Evolutionary conservation across 495 filamentous ascomycete genomes (phyloP).

Genomic region (Penicillium angulare): DNA sequence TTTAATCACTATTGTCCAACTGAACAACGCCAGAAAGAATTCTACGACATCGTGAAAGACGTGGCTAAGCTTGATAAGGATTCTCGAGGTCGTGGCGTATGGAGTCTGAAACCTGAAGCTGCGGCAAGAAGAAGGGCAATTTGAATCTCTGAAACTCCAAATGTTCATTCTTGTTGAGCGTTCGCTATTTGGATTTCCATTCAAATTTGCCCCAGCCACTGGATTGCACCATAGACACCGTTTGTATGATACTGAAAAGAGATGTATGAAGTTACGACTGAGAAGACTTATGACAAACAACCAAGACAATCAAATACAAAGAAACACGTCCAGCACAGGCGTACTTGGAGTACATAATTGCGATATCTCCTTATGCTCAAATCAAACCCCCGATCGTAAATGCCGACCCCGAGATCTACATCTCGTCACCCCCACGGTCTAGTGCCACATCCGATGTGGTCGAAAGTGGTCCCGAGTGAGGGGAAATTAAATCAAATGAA

Average conservation of each 20-base stretch:
- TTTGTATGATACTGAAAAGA: too few species aligned
- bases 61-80: constrained; percentile 56
- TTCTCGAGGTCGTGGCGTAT: constrained; percentile 54
- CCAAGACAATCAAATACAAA: too few species aligned
- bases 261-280: too few species aligned
- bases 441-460: constrained; percentile 35
- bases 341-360: too few species aligned
- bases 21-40: constrained; percentile 55
- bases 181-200: too few species aligned
- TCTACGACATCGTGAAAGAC: constrained; percentile 59
- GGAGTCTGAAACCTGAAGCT: constrained; percentile 61
- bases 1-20: constrained; percentile 65
- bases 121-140: not conserved
- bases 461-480: constrained; percentile 20
- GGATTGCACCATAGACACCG: too few species aligned
- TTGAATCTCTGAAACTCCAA: too few species aligned
- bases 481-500: constrained; percentile 3
- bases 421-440: not conserved
- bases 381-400: not conserved
- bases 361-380: too few species aligned
- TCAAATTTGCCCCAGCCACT: too few species aligned
- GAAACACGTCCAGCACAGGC: too few species aligned
- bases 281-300: too few species aligned
- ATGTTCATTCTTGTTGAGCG: too few species aligned
- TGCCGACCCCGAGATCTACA: not conserved